Conservation (phyloP, 192 early-diverging fungal genomes). For the Chytriomyces hyalinus region DNA sequence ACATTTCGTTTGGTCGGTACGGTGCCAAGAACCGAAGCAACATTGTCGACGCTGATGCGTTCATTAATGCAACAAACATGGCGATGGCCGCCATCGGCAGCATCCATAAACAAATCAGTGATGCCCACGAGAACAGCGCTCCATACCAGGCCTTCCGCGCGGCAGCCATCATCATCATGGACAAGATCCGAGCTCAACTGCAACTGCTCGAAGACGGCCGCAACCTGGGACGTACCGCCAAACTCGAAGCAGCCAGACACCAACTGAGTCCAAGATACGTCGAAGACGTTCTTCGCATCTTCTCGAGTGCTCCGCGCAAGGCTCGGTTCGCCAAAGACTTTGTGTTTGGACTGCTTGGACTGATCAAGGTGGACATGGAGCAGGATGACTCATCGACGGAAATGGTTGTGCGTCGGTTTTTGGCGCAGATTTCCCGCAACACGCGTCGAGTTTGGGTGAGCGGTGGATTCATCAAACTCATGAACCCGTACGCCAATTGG, state of each 20-base stretch:
- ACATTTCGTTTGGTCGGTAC: constrained; percentile 10
- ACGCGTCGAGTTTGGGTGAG: constrained; percentile 17
- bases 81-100: background rate
- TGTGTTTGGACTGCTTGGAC: constrained; percentile 11
- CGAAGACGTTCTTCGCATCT: background rate
- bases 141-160: background rate
- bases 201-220: background rate
- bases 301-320: background rate
- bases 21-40: background rate
- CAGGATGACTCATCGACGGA: background rate
- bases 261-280: constrained; percentile 6
- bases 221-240: background rate
- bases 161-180: background rate
- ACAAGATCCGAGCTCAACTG: background rate
- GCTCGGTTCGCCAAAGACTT: background rate
- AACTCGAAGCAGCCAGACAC: background rate
- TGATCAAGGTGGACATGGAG: constrained; percentile 13
- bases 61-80: background rate
- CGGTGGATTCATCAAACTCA: constrained; percentile 16
- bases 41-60: constrained; percentile 16
- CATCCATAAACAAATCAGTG: background rate
- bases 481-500: background rate
- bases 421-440: background rate
- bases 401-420: background rate
- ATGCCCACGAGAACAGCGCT: background rate